Conservation (phyloP, 495 filamentous ascomycete genomes). For the Geopyxis carbonaria region DNA sequence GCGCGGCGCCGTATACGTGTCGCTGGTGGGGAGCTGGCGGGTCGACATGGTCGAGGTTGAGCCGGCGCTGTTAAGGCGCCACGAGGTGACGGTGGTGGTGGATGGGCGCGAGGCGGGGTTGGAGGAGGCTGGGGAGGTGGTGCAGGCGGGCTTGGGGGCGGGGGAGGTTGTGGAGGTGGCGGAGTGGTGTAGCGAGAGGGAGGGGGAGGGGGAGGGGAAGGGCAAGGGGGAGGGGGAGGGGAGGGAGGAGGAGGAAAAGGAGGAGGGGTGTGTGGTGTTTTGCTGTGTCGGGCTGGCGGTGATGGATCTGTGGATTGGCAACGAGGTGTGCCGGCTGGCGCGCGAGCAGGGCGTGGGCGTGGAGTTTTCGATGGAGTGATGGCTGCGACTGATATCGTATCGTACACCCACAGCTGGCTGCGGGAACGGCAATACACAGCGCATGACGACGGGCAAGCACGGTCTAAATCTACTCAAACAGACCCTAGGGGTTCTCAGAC, state of each 20-base stretch:
- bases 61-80: conserved; percentile 47
- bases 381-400: too few relatives aligned
- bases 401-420: too few relatives aligned
- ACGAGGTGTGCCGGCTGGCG: conserved; percentile 57
- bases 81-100: conserved; percentile 64
- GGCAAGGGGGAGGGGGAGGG: conserved; percentile 40
- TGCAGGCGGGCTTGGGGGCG: conserved; percentile 52
- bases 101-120: conserved; percentile 66
- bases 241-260: conserved; percentile 35
- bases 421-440: too few relatives aligned
- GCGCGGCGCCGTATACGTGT: conserved; percentile 10
- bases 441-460: too few relatives aligned
- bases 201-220: conserved; percentile 39
- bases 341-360: conserved; percentile 39
- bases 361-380: not conserved
- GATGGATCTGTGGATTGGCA: conserved; percentile 66
- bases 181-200: conserved; percentile 59
- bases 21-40: conserved; percentile 60
- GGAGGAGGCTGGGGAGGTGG: conserved; percentile 76
- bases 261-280: conserved; percentile 70
- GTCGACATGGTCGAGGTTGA: conserved; percentile 75
- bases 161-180: conserved; percentile 61
- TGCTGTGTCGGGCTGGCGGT: conserved; percentile 66
- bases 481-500: too few relatives aligned
- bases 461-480: too few relatives aligned